Percentiles rank a stretch among this genome's conserved stretches.
phyloP scores from a whole-genome alignment of 169 alveolate genomes.

The Plasmodium inui region DNA sequence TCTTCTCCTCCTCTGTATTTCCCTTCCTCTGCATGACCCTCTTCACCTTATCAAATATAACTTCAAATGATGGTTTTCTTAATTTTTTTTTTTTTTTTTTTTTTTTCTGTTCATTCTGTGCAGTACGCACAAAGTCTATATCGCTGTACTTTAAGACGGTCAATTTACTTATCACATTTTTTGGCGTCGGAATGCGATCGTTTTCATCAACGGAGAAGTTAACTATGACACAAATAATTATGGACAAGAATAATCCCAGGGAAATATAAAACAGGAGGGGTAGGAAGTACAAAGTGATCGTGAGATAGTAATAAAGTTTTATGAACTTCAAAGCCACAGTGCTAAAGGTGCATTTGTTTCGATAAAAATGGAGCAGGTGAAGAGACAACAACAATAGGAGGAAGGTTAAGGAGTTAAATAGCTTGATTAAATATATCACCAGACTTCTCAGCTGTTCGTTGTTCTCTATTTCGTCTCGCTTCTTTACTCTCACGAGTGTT shows the following conservation, averaged over 20 bases:
- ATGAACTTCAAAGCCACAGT: conserved; percentile 36
- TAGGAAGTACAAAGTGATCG: conserved; percentile 41
- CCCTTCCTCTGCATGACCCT: conserved; percentile 17
- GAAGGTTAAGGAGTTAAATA: conserved; percentile 43
- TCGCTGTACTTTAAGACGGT: conserved; percentile 76
- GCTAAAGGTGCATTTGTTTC: conserved; percentile 20
- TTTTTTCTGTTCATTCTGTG: neutral
- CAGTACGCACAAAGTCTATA: conserved; percentile 23
- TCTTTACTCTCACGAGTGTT: conserved; percentile 8
- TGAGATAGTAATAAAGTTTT: conserved; percentile 31
- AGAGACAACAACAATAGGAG: conserved; percentile 10
- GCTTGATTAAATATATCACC: neutral
- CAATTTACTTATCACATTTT: conserved; percentile 71
- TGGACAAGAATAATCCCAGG: conserved; percentile 38
- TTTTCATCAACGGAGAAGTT: conserved; percentile 51
- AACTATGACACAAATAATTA: conserved; percentile 54
- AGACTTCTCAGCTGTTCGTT: conserved; percentile 24
- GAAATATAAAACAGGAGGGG: conserved; percentile 59
- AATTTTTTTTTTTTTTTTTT: conserved; percentile 14
- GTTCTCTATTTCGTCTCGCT: conserved; percentile 21
- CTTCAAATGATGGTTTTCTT: conserved; percentile 66
- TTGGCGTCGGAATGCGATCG: conserved; percentile 65
- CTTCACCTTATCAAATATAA: conserved; percentile 52
- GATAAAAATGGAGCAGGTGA: conserved; percentile 46
- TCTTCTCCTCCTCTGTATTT: neutral